These are phyloP conservation scores for Pharus latifolius DNA, from an alignment of 176 grass and related monocot species.

Conservation along the genomic window DNA sequence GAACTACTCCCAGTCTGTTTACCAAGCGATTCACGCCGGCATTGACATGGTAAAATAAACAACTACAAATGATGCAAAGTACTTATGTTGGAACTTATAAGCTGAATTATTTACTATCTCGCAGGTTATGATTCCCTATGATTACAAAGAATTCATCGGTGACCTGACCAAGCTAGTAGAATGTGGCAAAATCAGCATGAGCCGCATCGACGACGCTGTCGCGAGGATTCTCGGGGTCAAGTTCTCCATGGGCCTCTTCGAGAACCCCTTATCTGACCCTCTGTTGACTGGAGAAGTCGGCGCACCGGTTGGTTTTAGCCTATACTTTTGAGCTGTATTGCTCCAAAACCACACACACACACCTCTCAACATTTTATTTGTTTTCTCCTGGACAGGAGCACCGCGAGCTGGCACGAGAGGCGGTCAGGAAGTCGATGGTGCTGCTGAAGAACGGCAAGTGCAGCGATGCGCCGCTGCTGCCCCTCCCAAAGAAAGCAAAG, in stretches of 20 bases:
- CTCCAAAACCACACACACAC: no score
- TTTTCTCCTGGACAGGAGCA: no score
- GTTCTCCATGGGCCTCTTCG: slow-evolving; percentile 81
- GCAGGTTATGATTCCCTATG: slow-evolving; percentile 66
- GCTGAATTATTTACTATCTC: neutral
- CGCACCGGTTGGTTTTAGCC: neutral
- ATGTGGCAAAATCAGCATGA: slow-evolving; percentile 30
- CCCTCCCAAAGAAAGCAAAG: slow-evolving; percentile 49
- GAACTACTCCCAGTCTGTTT: slow-evolving; percentile 70
- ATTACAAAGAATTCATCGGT: slow-evolving; percentile 48
- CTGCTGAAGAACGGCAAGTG: slow-evolving; percentile 74
- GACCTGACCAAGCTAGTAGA: slow-evolving; percentile 36
- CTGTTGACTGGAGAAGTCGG: slow-evolving; percentile 45
- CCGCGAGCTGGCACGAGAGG: slow-evolving; percentile 42
- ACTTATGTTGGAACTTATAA: no score
- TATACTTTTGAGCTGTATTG: neutral
- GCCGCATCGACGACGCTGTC: slow-evolving; percentile 62
- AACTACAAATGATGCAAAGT: no score
- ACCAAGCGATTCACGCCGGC: slow-evolving; percentile 59
- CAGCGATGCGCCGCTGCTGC: slow-evolving; percentile 16
- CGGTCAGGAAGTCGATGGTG: slow-evolving; percentile 76
- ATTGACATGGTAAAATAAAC: slow-evolving; percentile 75
- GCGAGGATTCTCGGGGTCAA: slow-evolving; percentile 83
- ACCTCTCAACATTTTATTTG: no score
- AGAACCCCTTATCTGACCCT: slow-evolving; percentile 55